Evolutionary conservation across 2,329 filamentous ascomycete genomes (phyloP).

Genomic region (Aspergillus ibericus): DNA sequence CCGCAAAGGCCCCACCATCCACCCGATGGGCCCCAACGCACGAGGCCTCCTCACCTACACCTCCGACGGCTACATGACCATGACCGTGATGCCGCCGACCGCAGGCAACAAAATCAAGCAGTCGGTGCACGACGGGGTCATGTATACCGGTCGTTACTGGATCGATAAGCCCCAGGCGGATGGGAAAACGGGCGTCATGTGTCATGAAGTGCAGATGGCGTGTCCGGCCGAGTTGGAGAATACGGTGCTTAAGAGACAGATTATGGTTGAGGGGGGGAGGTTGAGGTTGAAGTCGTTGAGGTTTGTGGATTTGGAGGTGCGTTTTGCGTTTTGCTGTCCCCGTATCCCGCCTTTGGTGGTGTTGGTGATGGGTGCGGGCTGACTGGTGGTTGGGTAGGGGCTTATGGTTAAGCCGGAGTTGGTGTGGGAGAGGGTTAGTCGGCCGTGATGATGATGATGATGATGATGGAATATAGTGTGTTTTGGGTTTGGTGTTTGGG

Average conservation of each 20-base stretch:
- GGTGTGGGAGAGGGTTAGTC: slow-evolving; percentile 2
- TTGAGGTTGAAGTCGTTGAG: background rate
- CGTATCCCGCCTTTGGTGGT: background rate
- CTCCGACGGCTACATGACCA: background rate
- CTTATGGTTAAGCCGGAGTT: slow-evolving; percentile 3
- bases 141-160: slow-evolving; percentile 1
- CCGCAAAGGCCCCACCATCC: background rate
- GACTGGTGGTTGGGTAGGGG: background rate
- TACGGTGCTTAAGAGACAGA: background rate
- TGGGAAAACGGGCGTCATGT: background rate
- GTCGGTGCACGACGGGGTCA: background rate
- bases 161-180: background rate
- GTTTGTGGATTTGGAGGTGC: background rate
- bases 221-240: background rate
- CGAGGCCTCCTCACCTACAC: background rate
- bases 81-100: background rate
- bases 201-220: slow-evolving; percentile 1
- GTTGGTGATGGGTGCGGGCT: background rate
- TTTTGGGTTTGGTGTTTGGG: background rate
- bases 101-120: background rate
- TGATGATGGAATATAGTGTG: background rate
- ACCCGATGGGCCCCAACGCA: background rate
- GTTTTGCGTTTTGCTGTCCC: too few relatives aligned
- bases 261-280: background rate
- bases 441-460: too few relatives aligned